Percentiles rank a stretch among this genome's conserved stretches.
phyloP scores from a whole-genome alignment of 176 grass and related monocot genomes.

The Elaeis guineensis region DNA sequence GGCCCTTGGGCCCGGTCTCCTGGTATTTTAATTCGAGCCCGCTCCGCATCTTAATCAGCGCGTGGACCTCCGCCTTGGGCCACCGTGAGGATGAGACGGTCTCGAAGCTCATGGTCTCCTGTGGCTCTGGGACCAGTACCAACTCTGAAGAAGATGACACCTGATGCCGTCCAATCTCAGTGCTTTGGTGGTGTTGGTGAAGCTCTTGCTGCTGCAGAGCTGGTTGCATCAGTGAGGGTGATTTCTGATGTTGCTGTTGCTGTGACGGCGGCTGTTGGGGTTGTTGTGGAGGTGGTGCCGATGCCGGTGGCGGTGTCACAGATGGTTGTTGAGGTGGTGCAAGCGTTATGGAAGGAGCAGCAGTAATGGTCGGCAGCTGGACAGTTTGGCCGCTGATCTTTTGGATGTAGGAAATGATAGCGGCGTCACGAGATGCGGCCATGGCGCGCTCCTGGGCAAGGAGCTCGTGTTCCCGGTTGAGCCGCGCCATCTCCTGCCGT shows the following conservation, averaged over 20 bases:
- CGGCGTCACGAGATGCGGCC: slow-evolving; percentile 45
- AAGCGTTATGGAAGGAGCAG: background rate
- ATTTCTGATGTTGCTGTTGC: background rate
- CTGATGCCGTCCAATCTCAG: no score
- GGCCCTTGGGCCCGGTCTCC: slow-evolving; percentile 82
- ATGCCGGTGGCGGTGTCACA: background rate
- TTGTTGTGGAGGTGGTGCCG: background rate
- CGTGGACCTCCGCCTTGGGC: slow-evolving; percentile 93
- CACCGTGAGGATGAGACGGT: slow-evolving; percentile 61
- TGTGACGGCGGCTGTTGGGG: slow-evolving; percentile 20
- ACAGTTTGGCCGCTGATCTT: background rate
- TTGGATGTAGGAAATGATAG: slow-evolving; percentile 19
- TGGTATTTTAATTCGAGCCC: slow-evolving; percentile 73
- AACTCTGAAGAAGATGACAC: no score
- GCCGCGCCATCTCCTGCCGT: slow-evolving; percentile 50
- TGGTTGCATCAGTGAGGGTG: slow-evolving; percentile 1
- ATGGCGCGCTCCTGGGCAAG: slow-evolving; percentile 49
- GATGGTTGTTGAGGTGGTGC: background rate
- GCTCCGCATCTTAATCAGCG: slow-evolving; percentile 74
- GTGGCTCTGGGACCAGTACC: slow-evolving; percentile 9
- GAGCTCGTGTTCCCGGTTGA: slow-evolving; percentile 56
- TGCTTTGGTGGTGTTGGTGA: no score
- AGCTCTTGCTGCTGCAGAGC: no score
- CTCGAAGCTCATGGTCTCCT: slow-evolving; percentile 33
- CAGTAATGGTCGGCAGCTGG: slow-evolving; percentile 14